Conservation (phyloP, 495 filamentous ascomycete genomes). For the Penicillium steckii region DNA sequence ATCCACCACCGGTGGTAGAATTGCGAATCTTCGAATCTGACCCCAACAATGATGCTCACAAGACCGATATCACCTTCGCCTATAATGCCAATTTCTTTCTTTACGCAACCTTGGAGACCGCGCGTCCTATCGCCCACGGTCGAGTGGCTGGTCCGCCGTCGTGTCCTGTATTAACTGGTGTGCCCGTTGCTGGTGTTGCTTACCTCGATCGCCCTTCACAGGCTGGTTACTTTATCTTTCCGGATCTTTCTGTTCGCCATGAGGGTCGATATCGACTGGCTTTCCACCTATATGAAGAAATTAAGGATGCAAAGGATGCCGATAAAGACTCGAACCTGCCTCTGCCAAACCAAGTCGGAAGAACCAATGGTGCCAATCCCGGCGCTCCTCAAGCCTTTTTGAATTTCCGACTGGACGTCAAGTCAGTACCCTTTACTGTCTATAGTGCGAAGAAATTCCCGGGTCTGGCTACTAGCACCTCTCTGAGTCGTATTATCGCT, state of each 20-base stretch:
- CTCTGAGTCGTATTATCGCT: conserved; percentile 83
- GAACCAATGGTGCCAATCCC: conserved; percentile 27
- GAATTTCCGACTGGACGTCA: conserved; percentile 83
- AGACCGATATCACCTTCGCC: conserved; percentile 79
- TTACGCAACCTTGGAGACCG: conserved; percentile 86
- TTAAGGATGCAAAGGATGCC: conserved; percentile 71
- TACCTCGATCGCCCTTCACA: conserved; percentile 89
- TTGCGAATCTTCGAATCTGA: conserved; percentile 82
- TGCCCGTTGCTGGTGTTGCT: conserved; percentile 93
- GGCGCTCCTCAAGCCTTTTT: conserved; percentile 41
- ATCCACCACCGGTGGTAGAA: conserved; percentile 96
- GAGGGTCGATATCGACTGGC: conserved; percentile 86
- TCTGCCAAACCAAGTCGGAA: conserved; percentile 23
- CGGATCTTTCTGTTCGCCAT: conserved; percentile 93
- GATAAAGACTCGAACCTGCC: conserved; percentile 48
- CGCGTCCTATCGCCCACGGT: conserved; percentile 80
- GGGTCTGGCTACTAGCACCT: conserved; percentile 86
- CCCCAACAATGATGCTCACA: conserved; percentile 47
- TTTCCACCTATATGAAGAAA: conserved; percentile 92
- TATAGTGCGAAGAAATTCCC: conserved; percentile 99
- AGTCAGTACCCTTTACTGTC: conserved; percentile 82
- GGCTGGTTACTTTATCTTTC: conserved; percentile 97
- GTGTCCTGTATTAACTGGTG: conserved; percentile 87
- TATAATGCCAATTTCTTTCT: conserved; percentile 99
- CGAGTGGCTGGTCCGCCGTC: conserved; percentile 66